Base-by-base conservation (phyloP, 2,329 filamentous ascomycete species). In the Knufia fluminis region DNA sequence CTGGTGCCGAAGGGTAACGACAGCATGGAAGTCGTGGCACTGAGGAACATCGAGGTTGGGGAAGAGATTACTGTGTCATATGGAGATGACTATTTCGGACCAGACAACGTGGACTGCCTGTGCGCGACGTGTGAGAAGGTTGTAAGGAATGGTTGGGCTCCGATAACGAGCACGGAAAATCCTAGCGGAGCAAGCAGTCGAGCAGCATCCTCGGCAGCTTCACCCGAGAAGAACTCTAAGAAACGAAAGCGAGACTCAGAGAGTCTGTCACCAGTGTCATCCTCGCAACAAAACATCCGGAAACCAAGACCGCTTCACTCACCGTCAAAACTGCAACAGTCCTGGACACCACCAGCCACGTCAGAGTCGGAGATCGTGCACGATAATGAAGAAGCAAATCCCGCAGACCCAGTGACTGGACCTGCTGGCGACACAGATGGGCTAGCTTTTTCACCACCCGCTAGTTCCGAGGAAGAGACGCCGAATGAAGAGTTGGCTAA, bases 31-130 rank as follows among this genome's bases (percentile, higher is more conserved):
- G 90, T 98, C 50, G 80, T 94, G 44, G 88, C 92, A 2, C 80
- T 82, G 28, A 80, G 82, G 57, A 77, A 90, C 51, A 97, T 98
- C 53, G 78, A 84, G 9, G 73, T 85, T 1, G 92, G 90, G 2
- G 90, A 98, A 53, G 92, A 98, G 66, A 94, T 98, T 52, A 98
- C 92, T 0, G 92, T 98, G 0, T 91, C 85, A 0, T 98, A 98
- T 61, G 89, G 91, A 20, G 89, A 94, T 16, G 89, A 87, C 62
- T 98, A 98, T 65, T 98, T 98, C 69, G 92, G 92, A 2, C 83
- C 88, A 39, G 81, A 90, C 64, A 98, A 98, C 59, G 90, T 89
- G 66, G 92, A 98, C 63, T 98, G 92, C 63, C 72, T 98, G 1
- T 98, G 92, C 65, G 77, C 78, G 58, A 92, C 86, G 0, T 98